phyloP scores from a whole-genome alignment of 257 asterid genomes.

The Solanum chiquidenum region DNA sequence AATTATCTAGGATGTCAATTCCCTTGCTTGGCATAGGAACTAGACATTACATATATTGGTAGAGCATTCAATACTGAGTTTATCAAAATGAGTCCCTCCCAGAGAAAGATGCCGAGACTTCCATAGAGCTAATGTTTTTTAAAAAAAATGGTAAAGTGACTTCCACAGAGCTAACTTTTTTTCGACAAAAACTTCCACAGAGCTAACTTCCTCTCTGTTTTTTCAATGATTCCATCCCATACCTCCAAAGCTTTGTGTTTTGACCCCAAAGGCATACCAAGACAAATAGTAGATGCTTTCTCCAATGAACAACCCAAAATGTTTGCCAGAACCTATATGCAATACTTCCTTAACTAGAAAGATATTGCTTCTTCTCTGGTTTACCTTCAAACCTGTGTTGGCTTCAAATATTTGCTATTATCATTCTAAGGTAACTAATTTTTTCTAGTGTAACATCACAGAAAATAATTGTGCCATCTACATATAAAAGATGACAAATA shows the following conservation, averaged over 20 bases:
- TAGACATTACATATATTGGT: neutral
- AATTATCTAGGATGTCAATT: neutral
- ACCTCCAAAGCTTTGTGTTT: neutral
- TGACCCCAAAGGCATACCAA: neutral
- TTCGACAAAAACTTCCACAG: neutral
- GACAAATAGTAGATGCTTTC: neutral
- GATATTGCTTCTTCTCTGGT: neutral
- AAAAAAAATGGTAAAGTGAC: neutral
- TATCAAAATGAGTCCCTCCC: neutral
- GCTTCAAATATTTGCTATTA: neutral
- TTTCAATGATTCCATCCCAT: neutral
- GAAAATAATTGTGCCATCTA: neutral
- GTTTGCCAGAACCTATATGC: neutral
- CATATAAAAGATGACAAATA: neutral
- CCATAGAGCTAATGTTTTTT: neutral
- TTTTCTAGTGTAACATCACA: neutral
- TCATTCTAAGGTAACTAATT: neutral
- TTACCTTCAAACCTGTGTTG: neutral
- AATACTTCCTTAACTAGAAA: neutral
- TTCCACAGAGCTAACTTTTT: neutral
- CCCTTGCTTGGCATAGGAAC: neutral
- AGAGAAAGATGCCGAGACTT: neutral
- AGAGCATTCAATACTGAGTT: neutral
- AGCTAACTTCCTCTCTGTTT: neutral
- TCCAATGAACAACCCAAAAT: neutral